These are phyloP conservation scores for Scedosporium apiospermum DNA, from an alignment of 2,329 filamentous ascomycete species.

Conservation along the genomic window DNA sequence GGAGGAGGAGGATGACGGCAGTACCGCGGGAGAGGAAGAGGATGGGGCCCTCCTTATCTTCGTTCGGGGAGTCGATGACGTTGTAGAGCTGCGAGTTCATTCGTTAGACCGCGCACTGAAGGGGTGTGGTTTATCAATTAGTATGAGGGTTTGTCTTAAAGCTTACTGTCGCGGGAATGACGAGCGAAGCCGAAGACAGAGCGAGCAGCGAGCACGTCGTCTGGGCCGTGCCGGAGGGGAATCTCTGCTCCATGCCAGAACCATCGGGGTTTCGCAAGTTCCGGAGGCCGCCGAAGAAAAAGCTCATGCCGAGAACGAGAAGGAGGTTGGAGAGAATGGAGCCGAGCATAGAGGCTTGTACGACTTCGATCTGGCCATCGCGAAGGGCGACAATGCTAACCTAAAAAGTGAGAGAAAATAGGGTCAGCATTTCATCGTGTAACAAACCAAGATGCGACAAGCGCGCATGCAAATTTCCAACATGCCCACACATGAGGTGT, in stretches of 20 bases:
- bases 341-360: slow-evolving; percentile 96
- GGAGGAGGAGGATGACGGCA: slow-evolving; percentile 61
- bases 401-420: slow-evolving; percentile 28
- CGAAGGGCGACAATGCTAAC: slow-evolving; percentile 85
- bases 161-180: slow-evolving; percentile 62
- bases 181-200: slow-evolving; percentile 65
- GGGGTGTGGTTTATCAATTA: not conserved
- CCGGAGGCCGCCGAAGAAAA: slow-evolving; percentile 62
- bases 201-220: slow-evolving; percentile 70
- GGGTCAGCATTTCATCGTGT: not conserved
- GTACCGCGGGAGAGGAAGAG: slow-evolving; percentile 67
- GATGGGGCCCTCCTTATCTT: slow-evolving; percentile 45
- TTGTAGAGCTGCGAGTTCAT: slow-evolving; percentile 46
- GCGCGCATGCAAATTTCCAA: not conserved
- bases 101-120: slow-evolving; percentile 11
- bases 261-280: slow-evolving; percentile 49
- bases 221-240: slow-evolving; percentile 68
- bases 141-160: no score
- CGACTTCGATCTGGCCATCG: slow-evolving; percentile 82
- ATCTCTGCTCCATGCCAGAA: slow-evolving; percentile 55
- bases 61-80: slow-evolving; percentile 40
- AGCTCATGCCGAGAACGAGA: slow-evolving; percentile 75
- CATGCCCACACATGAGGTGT: not conserved
- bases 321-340: slow-evolving; percentile 92
- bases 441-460: not conserved